Base-by-base conservation (phyloP, 2,329 filamentous ascomycete genomes). In the Epichloe baconii region DNA sequence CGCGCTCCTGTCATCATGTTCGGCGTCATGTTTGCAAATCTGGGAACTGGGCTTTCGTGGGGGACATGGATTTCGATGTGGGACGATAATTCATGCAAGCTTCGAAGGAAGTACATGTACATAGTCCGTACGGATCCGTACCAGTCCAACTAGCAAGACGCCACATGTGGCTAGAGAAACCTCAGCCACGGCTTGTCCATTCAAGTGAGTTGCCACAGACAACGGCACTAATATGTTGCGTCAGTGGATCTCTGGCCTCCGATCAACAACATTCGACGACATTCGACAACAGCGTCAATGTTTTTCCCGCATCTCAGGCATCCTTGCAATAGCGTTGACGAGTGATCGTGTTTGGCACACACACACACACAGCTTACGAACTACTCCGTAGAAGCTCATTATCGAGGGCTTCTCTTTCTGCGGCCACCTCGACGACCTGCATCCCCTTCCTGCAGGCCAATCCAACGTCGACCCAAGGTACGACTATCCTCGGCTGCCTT, bases 151-250 rank as follows among this genome's bases (percentile, higher is more conserved):
- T 23, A 8, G 10, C 17, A n/a, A 3, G 17, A 43, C 51, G 52
- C 52, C 52, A 51, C 52, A 46, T 10, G 52, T 51, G 52, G 52
- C 52, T 42, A 2, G 3, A 3, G 35, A 7, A 21, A 41, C 40
- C 38, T 5, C 44, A 47, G 51, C 51, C 51, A 43, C 51, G 44
- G 35, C 1, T 47, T 12, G 12, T 11, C 7, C 19, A 37, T 19
- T n/a, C 21, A 44, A 31, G 31, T 43, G 51, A 58, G 66, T 69
- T 69, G 67, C 67, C 66, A 68, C 67, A 67, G 66, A 69, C 63
- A 67, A 66, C 64, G 56, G 57, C 57, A 57, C 62, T 63, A 61
- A 57, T 62, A 60, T 57, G 42, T 61, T 65, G 62, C 64, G 63
- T 64, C 65, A 65, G 62, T 61, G 60, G 53, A 57, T 42, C 48